Percentiles rank a stretch among this genome's conserved stretches.
phyloP scores from a whole-genome alignment of 768 basidiomycete species.

The Tephrocybe sp. region DNA sequence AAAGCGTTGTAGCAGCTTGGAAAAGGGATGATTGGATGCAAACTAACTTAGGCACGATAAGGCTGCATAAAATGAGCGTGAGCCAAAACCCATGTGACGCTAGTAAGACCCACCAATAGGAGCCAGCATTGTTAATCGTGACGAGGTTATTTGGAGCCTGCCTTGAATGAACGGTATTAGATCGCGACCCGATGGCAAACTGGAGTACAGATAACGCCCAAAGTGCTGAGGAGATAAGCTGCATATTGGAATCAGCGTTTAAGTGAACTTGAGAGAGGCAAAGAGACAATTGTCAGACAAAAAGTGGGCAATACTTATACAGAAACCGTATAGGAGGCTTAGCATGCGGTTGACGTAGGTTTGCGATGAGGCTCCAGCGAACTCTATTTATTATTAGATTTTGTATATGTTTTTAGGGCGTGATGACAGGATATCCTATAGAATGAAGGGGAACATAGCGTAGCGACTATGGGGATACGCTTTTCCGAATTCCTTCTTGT shows the following conservation, averaged over 20 bases:
- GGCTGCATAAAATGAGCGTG: slow-evolving; percentile 21
- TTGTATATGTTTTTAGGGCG: no score
- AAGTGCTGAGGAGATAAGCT: background rate
- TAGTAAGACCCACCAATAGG: slow-evolving; percentile 38
- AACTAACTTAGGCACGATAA: slow-evolving; percentile 44
- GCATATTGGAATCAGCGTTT: background rate
- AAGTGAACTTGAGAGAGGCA: background rate
- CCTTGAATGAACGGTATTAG: slow-evolving; percentile 17
- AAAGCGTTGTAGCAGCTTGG: background rate
- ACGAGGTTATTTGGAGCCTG: slow-evolving; percentile 47
- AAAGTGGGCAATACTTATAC: no score
- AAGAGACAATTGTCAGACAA: background rate
- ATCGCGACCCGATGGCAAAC: background rate
- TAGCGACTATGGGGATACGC: slow-evolving; percentile 75
- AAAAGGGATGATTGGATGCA: background rate
- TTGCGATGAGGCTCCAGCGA: no score
- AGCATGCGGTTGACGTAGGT: no score
- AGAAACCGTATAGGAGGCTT: no score
- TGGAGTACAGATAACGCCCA: background rate
- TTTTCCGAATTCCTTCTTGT: slow-evolving; percentile 92
- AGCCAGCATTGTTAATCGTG: slow-evolving; percentile 38
- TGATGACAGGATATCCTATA: slow-evolving; percentile 26
- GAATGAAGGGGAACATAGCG: slow-evolving; percentile 76
- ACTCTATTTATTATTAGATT: no score
- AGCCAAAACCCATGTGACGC: background rate